Conservation (phyloP, 805 yeast species). For the Candida qinlingensis region DNA sequence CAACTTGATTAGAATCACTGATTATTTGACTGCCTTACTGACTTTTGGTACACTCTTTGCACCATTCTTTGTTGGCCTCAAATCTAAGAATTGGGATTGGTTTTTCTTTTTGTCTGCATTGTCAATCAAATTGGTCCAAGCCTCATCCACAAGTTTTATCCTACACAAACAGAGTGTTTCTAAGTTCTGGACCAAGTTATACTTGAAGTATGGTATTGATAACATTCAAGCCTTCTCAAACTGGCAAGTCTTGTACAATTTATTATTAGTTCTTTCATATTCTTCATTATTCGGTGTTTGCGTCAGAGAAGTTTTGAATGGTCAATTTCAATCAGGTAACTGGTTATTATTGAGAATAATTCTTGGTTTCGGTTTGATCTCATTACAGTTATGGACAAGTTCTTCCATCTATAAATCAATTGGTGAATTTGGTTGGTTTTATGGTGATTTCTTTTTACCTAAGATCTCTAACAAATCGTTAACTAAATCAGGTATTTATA, state of each 20-base stretch:
- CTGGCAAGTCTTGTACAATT: conserved; percentile 65
- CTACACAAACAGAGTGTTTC: conserved; percentile 53
- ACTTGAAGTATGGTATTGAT: conserved; percentile 58
- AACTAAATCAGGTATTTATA: conserved; percentile 75
- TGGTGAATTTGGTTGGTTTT: conserved; percentile 87
- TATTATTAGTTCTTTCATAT: conserved; percentile 49
- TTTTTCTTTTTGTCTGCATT: conserved; percentile 27
- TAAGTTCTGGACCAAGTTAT: conserved; percentile 60
- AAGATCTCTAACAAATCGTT: conserved; percentile 43
- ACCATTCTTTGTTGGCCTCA: conserved; percentile 31
- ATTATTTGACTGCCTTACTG: conserved; percentile 43
- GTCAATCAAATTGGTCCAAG: conserved; percentile 46
- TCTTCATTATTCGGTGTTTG: conserved; percentile 41
- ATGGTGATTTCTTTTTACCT: conserved; percentile 77
- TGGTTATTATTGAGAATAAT: conserved; percentile 50
- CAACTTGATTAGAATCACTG: conserved; percentile 58
- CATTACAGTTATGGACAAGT: conserved; percentile 66
- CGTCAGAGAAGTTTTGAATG: conserved; percentile 27
- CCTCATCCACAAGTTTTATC: conserved; percentile 43
- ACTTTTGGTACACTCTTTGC: conserved; percentile 36
- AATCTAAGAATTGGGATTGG: conserved; percentile 26
- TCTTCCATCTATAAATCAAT: conserved; percentile 61
- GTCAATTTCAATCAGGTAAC: conserved; percentile 27
- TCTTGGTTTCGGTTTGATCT: conserved; percentile 48
- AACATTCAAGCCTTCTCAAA: conserved; percentile 62